phyloP scores from a whole-genome alignment of 257 asterid species.

The Salvia splendens region DNA sequence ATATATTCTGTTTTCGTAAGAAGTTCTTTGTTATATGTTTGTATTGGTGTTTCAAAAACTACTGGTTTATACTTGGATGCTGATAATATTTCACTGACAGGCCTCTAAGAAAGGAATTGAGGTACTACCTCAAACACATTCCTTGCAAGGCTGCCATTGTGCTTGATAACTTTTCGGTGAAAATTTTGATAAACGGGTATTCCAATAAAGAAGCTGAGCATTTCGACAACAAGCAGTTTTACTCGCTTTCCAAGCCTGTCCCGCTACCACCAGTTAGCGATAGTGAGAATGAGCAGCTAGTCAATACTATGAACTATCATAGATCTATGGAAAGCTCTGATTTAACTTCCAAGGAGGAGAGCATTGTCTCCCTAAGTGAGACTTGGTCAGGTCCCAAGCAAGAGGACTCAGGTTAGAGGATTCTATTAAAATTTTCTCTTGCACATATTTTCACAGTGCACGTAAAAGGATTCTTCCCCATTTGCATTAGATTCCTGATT shows the following conservation, averaged over 20 bases:
- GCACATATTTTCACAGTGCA: slow-evolving; percentile 25
- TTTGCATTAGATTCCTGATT: slow-evolving; percentile 8
- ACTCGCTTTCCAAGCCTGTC: slow-evolving; percentile 54
- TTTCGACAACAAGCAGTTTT: slow-evolving; percentile 46
- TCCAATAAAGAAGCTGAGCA: slow-evolving; percentile 41
- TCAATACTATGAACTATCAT: slow-evolving; percentile 32
- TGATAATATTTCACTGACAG: slow-evolving; percentile 44
- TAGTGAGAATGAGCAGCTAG: slow-evolving; percentile 45
- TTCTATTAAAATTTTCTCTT: background rate
- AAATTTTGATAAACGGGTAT: slow-evolving; percentile 41
- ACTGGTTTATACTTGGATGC: background rate
- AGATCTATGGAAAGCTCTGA: slow-evolving; percentile 38
- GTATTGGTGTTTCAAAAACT: background rate
- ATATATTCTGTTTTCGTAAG: background rate
- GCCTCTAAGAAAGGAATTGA: slow-evolving; percentile 65
- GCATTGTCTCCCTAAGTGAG: slow-evolving; percentile 37
- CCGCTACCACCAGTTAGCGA: slow-evolving; percentile 35
- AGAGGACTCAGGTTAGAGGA: slow-evolving; percentile 58
- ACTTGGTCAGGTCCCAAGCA: slow-evolving; percentile 45
- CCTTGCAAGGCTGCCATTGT: slow-evolving; percentile 71
- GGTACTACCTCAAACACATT: slow-evolving; percentile 62
- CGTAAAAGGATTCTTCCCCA: background rate
- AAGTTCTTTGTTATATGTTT: background rate
- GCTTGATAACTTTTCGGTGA: slow-evolving; percentile 52
- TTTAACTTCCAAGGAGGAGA: slow-evolving; percentile 40